Base-by-base conservation (phyloP, 495 filamentous ascomycete genomes). In the Penicillium paxilli region DNA sequence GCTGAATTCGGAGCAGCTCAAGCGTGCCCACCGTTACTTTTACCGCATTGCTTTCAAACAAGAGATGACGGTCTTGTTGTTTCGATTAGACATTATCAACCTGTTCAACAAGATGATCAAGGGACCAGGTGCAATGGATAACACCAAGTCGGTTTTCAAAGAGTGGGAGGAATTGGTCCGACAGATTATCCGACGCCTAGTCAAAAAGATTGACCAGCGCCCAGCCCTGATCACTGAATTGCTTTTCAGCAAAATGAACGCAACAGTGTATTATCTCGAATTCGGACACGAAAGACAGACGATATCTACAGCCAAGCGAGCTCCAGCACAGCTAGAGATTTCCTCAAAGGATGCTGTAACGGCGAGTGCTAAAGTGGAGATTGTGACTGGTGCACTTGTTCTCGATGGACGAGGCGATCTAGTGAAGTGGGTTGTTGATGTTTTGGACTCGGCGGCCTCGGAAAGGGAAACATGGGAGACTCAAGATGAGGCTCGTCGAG, bases 41-140 rank as follows among this genome's bases (percentile, higher is more conserved):
- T 93, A 98, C 58, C 86, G 94, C 1, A 82, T 96, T 37, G 92
- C 91, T 4, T 97, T 97, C 79, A 98, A 97, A 71, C 86, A 91
- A 62, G 90, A 96, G 40, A 85, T 94, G 76, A 86, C 85, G 52
- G 86, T 96, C 11, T 79, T 97, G 70, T 80, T 99, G 2, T 96
- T 90, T 65, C 85, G 95, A 4, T 73, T 96, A 3, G 95, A 98
- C 61, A 95, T 96, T 12, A 83, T 99, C 50, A 84, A 86, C 33
- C 78, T 97, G 12, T 87, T 99, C 42, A 85, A 96, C 59, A 83
- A 84, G 55, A 93, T 98, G 83, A 90, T 98, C 66, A 96, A 96
- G 67, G 95, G 95, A 2, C 89, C 91, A 0, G 86, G 90, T 40
- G 84, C 85, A 3, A 68, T 99, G 33, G 85, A 91, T 66, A 64